Evolutionary conservation across 2,329 filamentous ascomycete genomes (phyloP), one percentile per base, ranked within the genome.

Genomic region (Penicillium brasilianum): DNA sequence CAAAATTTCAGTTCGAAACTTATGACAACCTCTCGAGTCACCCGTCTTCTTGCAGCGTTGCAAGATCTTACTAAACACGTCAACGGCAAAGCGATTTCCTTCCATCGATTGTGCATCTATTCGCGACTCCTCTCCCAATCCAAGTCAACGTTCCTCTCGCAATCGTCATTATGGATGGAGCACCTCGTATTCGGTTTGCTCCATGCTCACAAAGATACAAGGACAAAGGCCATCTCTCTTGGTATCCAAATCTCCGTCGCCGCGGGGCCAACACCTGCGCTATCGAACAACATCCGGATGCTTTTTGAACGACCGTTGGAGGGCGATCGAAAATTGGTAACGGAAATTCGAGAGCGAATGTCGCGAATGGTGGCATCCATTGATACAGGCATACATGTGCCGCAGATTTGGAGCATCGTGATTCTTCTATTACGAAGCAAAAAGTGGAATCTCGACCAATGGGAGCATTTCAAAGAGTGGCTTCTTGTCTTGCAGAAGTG

Each of bases 391-490:
- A 76, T 83, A 0, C 82, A 87, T 41, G 93, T 96, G 0, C 93
- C 95, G 6, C 90, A 93, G 66, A 91, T 98, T 22, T 98, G 94
- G 94, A 90, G 90, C 60, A 86, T 92, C 37, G 82, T 96, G 2
- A 87, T 94, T 7, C 83, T 97, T 1, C 87, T 97, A 58, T 81
- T 97, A 51, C 87, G 90, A 56, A 81, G 77, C 63, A 78, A 87
- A 78, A 76, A 87, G 74, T 66, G 82, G 81, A 71, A 87, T 80
- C 66, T 88, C 73, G 79, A 85, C 28, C 76, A 80, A 39, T 98
- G 94, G 91, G 83, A 88, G 34, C 86, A 90, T 70, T 87, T 92
- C 64, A 85, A 83, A 30, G 82, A 85, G 6, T 97, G 92, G 90
- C 81, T 97, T 8, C 84, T 85, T 34, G 84, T 97, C 10, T 88